These are phyloP conservation scores for Neocucurbitaria cava DNA, from an alignment of 2,329 filamentous ascomycete genomes.

Conservation along the genomic window DNA sequence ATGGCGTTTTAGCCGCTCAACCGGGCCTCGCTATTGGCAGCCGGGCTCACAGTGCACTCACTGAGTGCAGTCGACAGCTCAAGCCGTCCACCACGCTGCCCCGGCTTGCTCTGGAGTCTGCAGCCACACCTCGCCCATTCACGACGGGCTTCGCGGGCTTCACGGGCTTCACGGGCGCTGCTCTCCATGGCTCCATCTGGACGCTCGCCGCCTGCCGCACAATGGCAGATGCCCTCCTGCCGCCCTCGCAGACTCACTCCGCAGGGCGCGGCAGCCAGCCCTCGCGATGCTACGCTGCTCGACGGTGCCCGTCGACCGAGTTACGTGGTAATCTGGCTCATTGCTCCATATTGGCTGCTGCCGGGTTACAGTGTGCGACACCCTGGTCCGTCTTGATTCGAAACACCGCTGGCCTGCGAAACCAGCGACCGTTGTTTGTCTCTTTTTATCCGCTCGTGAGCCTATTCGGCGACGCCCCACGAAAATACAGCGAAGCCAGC, in stretches of 20 bases:
- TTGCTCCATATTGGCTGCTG: slow-evolving; percentile 42
- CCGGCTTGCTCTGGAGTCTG: slow-evolving; percentile 20
- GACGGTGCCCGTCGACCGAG: slow-evolving; percentile 29
- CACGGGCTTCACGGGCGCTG: slow-evolving; percentile 8
- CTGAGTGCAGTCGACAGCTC: slow-evolving; percentile 11
- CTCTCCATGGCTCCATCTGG: slow-evolving; percentile 18
- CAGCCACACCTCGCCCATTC: background rate
- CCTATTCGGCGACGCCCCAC: slow-evolving; percentile 40
- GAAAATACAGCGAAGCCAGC: slow-evolving; percentile 33
- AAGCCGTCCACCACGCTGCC: slow-evolving; percentile 6
- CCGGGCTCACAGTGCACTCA: too few relatives aligned
- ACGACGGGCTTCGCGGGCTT: too few relatives aligned
- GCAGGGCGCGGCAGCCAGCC: slow-evolving; percentile 9
- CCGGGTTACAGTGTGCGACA: slow-evolving; percentile 42
- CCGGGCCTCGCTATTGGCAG: slow-evolving; percentile 20
- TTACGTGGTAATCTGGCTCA: slow-evolving; percentile 43
- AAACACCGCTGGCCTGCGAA: slow-evolving; percentile 41
- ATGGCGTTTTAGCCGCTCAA: slow-evolving; percentile 26
- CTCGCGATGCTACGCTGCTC: slow-evolving; percentile 31
- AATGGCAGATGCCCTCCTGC: too few relatives aligned
- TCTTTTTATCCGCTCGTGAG: slow-evolving; percentile 42
- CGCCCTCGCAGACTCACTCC: slow-evolving; percentile 28
- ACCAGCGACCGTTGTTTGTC: slow-evolving; percentile 42
- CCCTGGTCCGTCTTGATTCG: slow-evolving; percentile 34
- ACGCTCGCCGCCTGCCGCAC: slow-evolving; percentile 17